A percentile compares a stretch with the other conserved stretches of the same genome.
These are phyloP conservation scores for Nicotiana undulata DNA, from an alignment of 257 asterid species.

Conservation along the genomic window DNA sequence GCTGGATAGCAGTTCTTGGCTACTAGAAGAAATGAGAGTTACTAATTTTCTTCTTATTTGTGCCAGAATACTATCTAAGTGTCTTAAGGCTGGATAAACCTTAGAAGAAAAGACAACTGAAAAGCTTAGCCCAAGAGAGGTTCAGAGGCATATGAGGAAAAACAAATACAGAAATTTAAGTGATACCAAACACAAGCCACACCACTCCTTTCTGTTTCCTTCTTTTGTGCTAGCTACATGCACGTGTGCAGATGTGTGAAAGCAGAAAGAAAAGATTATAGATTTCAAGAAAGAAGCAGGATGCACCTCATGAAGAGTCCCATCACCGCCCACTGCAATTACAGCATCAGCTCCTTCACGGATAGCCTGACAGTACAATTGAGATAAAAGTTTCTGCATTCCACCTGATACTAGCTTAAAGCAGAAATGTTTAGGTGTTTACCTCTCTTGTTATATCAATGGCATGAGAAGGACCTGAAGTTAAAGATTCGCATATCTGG, in stretches of 20 bases:
- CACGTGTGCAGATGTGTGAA: background rate
- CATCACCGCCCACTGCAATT: conserved; percentile 95
- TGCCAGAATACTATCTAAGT: background rate
- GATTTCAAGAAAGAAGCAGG: background rate
- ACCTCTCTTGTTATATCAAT: conserved; percentile 87
- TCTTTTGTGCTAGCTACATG: background rate
- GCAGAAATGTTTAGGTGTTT: conserved; percentile 16
- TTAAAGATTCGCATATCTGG: conserved; percentile 82
- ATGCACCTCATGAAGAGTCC: conserved; percentile 88
- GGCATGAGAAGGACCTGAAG: conserved; percentile 86
- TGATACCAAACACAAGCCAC: background rate
- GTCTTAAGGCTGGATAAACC: background rate
- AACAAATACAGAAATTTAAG: background rate
- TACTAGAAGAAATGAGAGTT: background rate
- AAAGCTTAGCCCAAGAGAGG: background rate
- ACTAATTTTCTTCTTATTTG: background rate
- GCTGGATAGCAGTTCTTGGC: background rate
- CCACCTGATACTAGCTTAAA: conserved; percentile 9
- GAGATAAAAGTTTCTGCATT: conserved; percentile 14
- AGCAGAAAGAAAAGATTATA: background rate
- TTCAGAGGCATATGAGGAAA: background rate
- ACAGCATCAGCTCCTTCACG: conserved; percentile 93
- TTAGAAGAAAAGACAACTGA: background rate
- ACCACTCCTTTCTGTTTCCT: background rate
- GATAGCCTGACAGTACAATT: conserved; percentile 54